phyloP scores from a whole-genome alignment of 2,329 filamentous ascomycete species.

The Pseudocercospora eumusae region DNA sequence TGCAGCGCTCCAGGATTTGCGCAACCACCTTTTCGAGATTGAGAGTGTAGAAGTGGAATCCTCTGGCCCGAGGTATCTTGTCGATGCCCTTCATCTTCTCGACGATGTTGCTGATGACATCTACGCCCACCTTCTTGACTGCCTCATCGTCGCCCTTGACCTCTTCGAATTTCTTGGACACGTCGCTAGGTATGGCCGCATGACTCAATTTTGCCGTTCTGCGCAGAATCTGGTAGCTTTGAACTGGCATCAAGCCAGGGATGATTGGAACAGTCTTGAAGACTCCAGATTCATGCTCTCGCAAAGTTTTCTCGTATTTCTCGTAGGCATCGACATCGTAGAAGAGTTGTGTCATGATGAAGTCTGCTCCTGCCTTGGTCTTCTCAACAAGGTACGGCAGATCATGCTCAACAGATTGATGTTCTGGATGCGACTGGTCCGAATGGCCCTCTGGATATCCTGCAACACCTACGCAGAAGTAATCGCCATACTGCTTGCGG shows the following conservation, averaged over 20 bases:
- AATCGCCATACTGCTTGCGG: conserved; percentile 78
- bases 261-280: conserved; percentile 90
- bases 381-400: conserved; percentile 89
- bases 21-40: conserved; percentile 96
- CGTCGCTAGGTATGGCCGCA: conserved; percentile 71
- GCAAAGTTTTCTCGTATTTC: conserved; percentile 72
- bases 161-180: conserved; percentile 69
- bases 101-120: conserved; percentile 82
- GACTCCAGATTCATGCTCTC: conserved; percentile 77
- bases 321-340: conserved; percentile 86
- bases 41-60: conserved; percentile 96
- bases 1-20: conserved; percentile 81
- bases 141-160: conserved; percentile 79
- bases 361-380: conserved; percentile 86
- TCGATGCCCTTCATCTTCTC: conserved; percentile 70
- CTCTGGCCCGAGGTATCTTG: conserved; percentile 59
- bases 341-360: conserved; percentile 98
- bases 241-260: conserved; percentile 94
- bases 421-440: conserved; percentile 84
- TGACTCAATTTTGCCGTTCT: conserved; percentile 93
- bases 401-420: conserved; percentile 66
- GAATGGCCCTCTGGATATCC: conserved; percentile 95
- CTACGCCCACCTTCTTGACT: conserved; percentile 76
- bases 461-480: conserved; percentile 94
- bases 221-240: conserved; percentile 94